These are phyloP conservation scores for Alliaria petiolata DNA, from an alignment of 345 rosid genomes.

Conservation along the genomic window DNA sequence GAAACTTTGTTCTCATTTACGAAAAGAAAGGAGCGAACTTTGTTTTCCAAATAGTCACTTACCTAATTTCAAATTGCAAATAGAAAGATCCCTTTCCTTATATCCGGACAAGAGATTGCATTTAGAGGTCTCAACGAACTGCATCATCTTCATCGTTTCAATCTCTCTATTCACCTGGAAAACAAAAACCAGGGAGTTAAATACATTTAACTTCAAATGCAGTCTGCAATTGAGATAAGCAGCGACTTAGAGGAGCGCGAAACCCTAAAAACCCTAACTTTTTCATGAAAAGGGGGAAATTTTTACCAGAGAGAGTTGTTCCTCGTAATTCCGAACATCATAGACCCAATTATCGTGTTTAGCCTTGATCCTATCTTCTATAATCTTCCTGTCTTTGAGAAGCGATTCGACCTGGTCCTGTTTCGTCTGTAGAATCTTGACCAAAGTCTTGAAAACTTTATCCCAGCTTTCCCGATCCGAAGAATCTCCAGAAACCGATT, in stretches of 20 bases:
- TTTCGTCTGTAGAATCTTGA: constrained; percentile 49
- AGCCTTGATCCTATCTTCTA: constrained; percentile 49
- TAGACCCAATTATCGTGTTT: constrained; percentile 44
- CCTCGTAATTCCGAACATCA: constrained; percentile 46
- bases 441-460: constrained; percentile 43
- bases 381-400: constrained; percentile 49
- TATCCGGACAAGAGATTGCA: constrained; percentile 51
- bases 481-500: constrained; percentile 21
- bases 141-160: constrained; percentile 44
- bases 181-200: background rate
- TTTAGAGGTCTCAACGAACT: constrained; percentile 44
- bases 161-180: constrained; percentile 44
- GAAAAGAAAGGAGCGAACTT: constrained; percentile 9
- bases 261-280: constrained; percentile 35
- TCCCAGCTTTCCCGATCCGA: constrained; percentile 60
- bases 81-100: constrained; percentile 51
- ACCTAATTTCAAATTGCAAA: constrained; percentile 54
- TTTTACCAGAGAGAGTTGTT: constrained; percentile 51
- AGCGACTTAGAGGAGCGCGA: background rate
- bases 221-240: background rate
- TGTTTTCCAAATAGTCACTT: constrained; percentile 12
- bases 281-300: constrained; percentile 4
- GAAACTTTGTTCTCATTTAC: background rate
- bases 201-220: background rate
- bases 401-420: constrained; percentile 65